These are phyloP conservation scores for Metarhizium robertsii DNA, from an alignment of 2,329 filamentous ascomycete genomes.

Conservation along the genomic window DNA sequence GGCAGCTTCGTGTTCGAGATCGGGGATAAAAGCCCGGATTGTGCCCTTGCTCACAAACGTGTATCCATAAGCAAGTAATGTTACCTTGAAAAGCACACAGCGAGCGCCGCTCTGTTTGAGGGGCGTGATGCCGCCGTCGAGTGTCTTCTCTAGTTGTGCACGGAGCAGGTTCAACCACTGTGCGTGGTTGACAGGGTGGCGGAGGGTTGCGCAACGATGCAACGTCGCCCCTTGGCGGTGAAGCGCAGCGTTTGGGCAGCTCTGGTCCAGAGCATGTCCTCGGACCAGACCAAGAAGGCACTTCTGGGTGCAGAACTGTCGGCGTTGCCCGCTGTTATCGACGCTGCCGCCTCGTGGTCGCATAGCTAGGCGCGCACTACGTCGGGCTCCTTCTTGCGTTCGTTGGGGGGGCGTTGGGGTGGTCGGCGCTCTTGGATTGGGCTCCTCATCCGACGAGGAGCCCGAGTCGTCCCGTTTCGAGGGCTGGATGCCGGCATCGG, in stretches of 20 bases:
- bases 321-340: conserved; percentile 3
- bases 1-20: conserved; percentile 25
- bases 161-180: conserved; percentile 20
- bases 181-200: conserved; percentile 19
- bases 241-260: conserved; percentile 27
- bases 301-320: conserved; percentile 26
- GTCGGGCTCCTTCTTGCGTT: conserved; percentile 4
- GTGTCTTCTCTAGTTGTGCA: conserved; percentile 18
- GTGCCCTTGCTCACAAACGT: conserved; percentile 33
- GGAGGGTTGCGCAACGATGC: background rate
- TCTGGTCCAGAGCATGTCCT: conserved; percentile 19
- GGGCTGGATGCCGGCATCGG: background rate
- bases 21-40: conserved; percentile 18
- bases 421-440: background rate
- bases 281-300: conserved; percentile 27
- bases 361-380: conserved; percentile 4
- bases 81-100: conserved; percentile 31
- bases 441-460: background rate
- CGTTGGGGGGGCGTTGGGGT: background rate
- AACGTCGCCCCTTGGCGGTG: conserved; percentile 14
- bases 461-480: background rate
- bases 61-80: conserved; percentile 30
- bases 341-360: background rate
- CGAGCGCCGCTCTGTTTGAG: conserved; percentile 22
- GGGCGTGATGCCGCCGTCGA: conserved; percentile 20